Evolutionary conservation across 306 rosid genomes (phyloP).

Genomic region (Quercus bicolor): DNA sequence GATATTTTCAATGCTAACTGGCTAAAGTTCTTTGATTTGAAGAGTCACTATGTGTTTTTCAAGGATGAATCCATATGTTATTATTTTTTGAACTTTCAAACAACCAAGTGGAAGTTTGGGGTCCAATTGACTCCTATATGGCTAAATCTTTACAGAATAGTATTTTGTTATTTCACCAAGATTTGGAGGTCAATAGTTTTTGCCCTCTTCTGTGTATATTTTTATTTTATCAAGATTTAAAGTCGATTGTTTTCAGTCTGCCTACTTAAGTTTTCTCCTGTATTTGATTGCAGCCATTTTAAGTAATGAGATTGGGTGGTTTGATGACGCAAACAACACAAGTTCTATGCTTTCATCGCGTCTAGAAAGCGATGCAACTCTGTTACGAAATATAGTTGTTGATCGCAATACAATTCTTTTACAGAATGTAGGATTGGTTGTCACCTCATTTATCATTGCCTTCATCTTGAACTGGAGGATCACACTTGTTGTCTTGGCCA

Average conservation of each 20-base stretch:
- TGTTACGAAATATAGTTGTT: conserved; percentile 74
- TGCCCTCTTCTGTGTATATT: not conserved
- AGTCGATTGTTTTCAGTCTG: not conserved
- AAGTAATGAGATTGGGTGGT: conserved; percentile 97
- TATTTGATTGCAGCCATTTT: conserved; percentile 63
- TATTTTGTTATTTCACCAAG: not conserved
- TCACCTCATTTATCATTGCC: conserved; percentile 75
- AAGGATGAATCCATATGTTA: conserved; percentile 14
- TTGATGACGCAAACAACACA: conserved; percentile 77
- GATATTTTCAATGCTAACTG: not conserved
- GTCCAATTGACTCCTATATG: not conserved
- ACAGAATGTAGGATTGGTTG: conserved; percentile 81
- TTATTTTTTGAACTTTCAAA: not conserved
- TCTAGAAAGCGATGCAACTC: conserved; percentile 77
- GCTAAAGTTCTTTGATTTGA: not conserved
- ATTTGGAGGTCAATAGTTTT: not conserved
- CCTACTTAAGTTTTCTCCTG: conserved; percentile 7
- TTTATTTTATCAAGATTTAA: not conserved
- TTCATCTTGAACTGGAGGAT: conserved; percentile 93
- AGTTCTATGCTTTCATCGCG: conserved; percentile 91
- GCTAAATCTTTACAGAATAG: not conserved
- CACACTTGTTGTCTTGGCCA: conserved; percentile 84
- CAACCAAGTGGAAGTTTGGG: not conserved
- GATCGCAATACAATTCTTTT: conserved; percentile 80
- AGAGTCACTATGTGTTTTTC: not conserved